phyloP scores from a whole-genome alignment of 176 grass and related monocot genomes.

The Puccinellia tenuiflora region DNA sequence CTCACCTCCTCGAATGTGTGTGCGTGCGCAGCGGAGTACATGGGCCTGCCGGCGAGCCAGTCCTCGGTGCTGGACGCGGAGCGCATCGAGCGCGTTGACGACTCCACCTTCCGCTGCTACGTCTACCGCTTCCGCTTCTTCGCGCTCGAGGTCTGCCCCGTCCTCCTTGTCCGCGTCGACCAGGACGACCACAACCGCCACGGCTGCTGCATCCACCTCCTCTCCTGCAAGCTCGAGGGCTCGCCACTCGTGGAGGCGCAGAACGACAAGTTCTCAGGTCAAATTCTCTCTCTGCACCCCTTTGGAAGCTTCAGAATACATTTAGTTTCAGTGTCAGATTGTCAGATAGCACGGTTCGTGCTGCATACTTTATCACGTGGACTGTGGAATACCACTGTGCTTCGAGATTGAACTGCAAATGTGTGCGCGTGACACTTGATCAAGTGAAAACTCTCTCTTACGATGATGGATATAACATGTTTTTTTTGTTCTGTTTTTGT shows the following conservation, averaged over 20 bases:
- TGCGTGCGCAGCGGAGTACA: slow-evolving; percentile 64
- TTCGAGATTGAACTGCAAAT: not conserved
- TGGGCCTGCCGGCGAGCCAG: slow-evolving; percentile 89
- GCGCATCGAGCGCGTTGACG: slow-evolving; percentile 87
- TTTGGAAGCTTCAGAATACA: too few species aligned
- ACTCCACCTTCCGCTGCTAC: slow-evolving; percentile 82
- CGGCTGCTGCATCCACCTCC: slow-evolving; percentile 81
- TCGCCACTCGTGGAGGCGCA: slow-evolving; percentile 95
- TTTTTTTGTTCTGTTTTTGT: not conserved
- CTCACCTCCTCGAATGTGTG: too few species aligned
- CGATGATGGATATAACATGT: not conserved
- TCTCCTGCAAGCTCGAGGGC: slow-evolving; percentile 94
- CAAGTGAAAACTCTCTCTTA: not conserved
- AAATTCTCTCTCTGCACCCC: too few species aligned
- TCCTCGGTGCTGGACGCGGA: slow-evolving; percentile 96
- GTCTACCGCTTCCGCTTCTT: too few species aligned
- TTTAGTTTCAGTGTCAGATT: too few species aligned
- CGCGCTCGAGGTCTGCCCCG: too few species aligned
- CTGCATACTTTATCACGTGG: not conserved
- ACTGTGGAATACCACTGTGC: not conserved
- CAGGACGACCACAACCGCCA: slow-evolving; percentile 70
- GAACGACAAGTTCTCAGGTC: slow-evolving; percentile 95
- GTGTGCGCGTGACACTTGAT: not conserved
- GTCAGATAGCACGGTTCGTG: not conserved
- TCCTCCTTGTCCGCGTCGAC: slow-evolving; percentile 86